Base-by-base conservation (phyloP, 345 rosid genomes). In the Laguncularia racemosa region DNA sequence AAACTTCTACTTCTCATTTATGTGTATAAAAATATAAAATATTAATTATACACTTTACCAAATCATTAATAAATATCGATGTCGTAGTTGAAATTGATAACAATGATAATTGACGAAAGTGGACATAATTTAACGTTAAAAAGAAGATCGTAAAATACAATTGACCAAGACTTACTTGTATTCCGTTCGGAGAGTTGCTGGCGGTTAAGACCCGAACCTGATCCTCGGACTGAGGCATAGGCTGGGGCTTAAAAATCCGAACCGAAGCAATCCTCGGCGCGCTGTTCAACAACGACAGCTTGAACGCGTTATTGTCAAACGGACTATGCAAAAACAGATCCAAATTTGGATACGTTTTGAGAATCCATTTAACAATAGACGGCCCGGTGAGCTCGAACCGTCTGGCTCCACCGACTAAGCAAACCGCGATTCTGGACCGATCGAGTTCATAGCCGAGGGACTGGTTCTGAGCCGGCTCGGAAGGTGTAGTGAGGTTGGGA, bases 371-470 rank as follows among this genome's bases (percentile, higher is more conserved):
- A 18, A 73, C 26, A 46, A 73, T 69, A 11, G 78, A 73, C 20
- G 73, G 74, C 12, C 78, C 78, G 0, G 74, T 73, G 43, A 73
- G 68, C 59, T 73, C 78, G 45, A 73, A 73, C 57, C 78, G 61
- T 58, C 78, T 56, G 28, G 78, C 78, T 14, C 78, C 78, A 2
- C 78, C 78, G 3, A 73, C 78, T 61, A 73, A 47, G 46, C 78
- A 73, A 50, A 69, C 78, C 44, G 78, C 78, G 14, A 73, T 65
- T 26, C 71, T 82, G 61, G 91, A 71, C 57, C 65, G 71, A 16
- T 13, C 40, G 53, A 84, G 57, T 61, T 64, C 75, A 1, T 59
- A 69, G 21, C 4, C 44, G 63, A 53, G 3, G 26, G 16, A 13
- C 54, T 13, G 18, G 13, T 14, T 4, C 50, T 16, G 57, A 33